Percentiles rank a stretch among this genome's conserved stretches.
phyloP scores from a whole-genome alignment of 129 eudicot species.

The Tagetes erecta region DNA sequence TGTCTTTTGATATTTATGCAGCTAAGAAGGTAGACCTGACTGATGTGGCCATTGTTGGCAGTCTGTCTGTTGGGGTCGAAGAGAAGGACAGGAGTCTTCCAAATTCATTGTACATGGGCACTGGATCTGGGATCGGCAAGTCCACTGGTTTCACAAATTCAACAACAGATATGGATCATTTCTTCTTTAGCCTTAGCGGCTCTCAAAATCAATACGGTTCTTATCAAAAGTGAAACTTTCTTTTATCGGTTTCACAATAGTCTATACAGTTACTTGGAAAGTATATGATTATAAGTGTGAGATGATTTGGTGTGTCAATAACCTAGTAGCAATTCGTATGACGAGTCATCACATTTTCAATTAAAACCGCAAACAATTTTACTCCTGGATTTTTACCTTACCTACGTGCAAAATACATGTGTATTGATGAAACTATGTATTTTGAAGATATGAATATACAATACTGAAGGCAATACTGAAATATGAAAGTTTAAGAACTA shows the following conservation, averaged over 20 bases:
- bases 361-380: slow-evolving; percentile 2
- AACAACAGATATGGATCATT: slow-evolving; percentile 48
- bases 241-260: neutral
- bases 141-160: slow-evolving; percentile 46
- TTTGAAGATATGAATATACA: neutral
- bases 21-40: slow-evolving; percentile 91
- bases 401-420: neutral
- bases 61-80: slow-evolving; percentile 54
- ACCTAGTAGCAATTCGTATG: slow-evolving; percentile 5
- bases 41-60: slow-evolving; percentile 88
- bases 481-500: neutral
- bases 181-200: slow-evolving; percentile 57
- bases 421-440: neutral
- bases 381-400: slow-evolving; percentile 14
- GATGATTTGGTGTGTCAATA: slow-evolving; percentile 7
- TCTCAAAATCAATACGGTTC: slow-evolving; percentile 64
- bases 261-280: neutral
- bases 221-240: slow-evolving; percentile 55
- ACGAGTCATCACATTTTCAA: neutral
- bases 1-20: slow-evolving; percentile 31
- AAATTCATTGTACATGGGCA: slow-evolving; percentile 65
- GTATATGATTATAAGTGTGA: slow-evolving; percentile 22
- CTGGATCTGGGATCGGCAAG: slow-evolving; percentile 63
- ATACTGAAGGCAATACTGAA: too few relatives aligned
- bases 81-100: slow-evolving; percentile 62